Conservation (phyloP, 2,329 filamentous ascomycete species). For the Emergomyces africanus region DNA sequence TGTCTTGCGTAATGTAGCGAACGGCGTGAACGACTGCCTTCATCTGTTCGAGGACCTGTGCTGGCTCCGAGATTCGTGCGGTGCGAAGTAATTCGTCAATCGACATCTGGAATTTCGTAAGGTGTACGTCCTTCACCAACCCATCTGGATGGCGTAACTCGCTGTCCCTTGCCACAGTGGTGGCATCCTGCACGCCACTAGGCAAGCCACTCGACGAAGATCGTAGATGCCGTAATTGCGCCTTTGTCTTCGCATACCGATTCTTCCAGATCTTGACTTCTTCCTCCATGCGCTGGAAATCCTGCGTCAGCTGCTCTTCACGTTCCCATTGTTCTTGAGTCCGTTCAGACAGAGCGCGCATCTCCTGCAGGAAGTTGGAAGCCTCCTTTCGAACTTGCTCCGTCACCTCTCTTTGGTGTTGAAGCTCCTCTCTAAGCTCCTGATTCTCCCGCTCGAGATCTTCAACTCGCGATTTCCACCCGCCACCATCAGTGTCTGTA, state of each 20-base stretch:
- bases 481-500: slow-evolving; percentile 33
- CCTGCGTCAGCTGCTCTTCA: slow-evolving; percentile 64
- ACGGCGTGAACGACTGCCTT: slow-evolving; percentile 74
- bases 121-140: slow-evolving; percentile 76
- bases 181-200: slow-evolving; percentile 28
- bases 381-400: slow-evolving; percentile 80
- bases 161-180: slow-evolving; percentile 49
- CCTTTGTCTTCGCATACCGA: slow-evolving; percentile 77
- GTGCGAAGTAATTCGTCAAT: slow-evolving; percentile 79
- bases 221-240: slow-evolving; percentile 69
- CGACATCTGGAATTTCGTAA: slow-evolving; percentile 89
- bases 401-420: slow-evolving; percentile 67
- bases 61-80: slow-evolving; percentile 60
- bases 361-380: slow-evolving; percentile 71
- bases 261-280: slow-evolving; percentile 85
- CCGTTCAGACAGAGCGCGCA: slow-evolving; percentile 72
- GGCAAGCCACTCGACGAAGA: slow-evolving; percentile 65
- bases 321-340: slow-evolving; percentile 67
- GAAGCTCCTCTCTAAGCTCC: slow-evolving; percentile 50
- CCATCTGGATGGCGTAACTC: slow-evolving; percentile 60
- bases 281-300: slow-evolving; percentile 62
- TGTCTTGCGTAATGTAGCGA: slow-evolving; percentile 70
- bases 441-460: slow-evolving; percentile 51
- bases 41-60: slow-evolving; percentile 70
- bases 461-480: slow-evolving; percentile 48